Conservation (phyloP, 108 stramenopile species). For the Nitzschia sp. region DNA sequence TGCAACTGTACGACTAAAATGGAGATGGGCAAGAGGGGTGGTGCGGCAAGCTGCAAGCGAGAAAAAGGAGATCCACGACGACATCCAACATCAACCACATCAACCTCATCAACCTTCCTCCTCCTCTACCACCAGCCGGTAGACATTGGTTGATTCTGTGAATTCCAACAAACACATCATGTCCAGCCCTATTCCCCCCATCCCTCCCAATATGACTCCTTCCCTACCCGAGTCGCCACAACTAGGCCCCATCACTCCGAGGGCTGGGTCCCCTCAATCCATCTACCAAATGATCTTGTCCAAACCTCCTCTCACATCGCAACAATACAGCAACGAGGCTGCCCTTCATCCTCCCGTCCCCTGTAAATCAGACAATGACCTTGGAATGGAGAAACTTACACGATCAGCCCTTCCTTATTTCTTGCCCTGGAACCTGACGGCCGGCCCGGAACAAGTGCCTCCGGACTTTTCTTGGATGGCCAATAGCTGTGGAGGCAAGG, state of each 20-base stretch:
- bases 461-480: conserved; percentile 83
- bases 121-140: too few species aligned
- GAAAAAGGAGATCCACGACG: too few species aligned
- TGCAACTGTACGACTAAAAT: too few species aligned
- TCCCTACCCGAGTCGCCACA: background rate
- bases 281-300: conserved; percentile 74
- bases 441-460: conserved; percentile 62
- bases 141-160: too few species aligned
- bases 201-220: background rate
- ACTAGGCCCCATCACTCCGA: background rate
- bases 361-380: conserved; percentile 19
- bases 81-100: too few species aligned
- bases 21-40: too few species aligned
- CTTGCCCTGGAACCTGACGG: conserved; percentile 59
- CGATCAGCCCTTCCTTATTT: conserved; percentile 68
- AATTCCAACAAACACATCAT: too few species aligned
- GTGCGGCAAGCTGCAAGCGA: too few species aligned
- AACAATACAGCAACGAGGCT: conserved; percentile 57
- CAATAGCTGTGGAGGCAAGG: conserved; percentile 81
- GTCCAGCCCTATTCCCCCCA: background rate
- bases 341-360: conserved; percentile 69
- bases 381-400: conserved; percentile 41
- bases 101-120: too few species aligned
- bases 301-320: conserved; percentile 45
- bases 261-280: conserved; percentile 24